A percentile compares a stretch with the other conserved stretches of the same genome.
These are phyloP conservation scores for Beauveria varroae DNA, from an alignment of 2,329 filamentous ascomycete species.

Conservation along the genomic window DNA sequence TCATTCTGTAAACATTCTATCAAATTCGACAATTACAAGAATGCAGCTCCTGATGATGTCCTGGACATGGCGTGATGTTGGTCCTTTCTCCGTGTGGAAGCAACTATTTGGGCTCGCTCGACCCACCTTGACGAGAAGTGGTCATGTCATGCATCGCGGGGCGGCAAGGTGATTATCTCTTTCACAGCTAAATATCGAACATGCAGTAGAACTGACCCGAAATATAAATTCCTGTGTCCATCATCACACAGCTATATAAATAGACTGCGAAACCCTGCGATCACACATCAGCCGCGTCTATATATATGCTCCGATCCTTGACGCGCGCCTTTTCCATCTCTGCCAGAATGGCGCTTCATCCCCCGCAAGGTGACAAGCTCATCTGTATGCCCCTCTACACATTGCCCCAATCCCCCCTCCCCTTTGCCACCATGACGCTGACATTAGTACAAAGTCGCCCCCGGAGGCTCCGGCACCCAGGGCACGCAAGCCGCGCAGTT, in stretches of 20 bases:
- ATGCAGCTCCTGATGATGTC: not conserved
- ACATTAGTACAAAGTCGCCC: conserved; percentile 41
- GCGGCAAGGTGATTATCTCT: not conserved
- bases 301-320: conserved; percentile 1
- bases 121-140: not conserved
- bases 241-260: not conserved
- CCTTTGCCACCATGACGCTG: not conserved
- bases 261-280: not conserved
- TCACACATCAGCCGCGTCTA: not conserved
- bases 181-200: not conserved
- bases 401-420: not conserved
- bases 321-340: conserved; percentile 16
- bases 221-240: no score
- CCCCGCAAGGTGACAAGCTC: conserved; percentile 35
- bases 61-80: not conserved
- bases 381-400: conserved; percentile 35
- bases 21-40: no score
- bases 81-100: not conserved
- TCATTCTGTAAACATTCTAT: no score
- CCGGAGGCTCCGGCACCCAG: conserved; percentile 48
- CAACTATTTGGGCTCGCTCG: not conserved
- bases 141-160: not conserved
- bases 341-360: conserved; percentile 38
- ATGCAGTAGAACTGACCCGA: no score
- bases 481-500: conserved; percentile 67